These are phyloP conservation scores for Thelonectria rubi DNA, from an alignment of 2,329 filamentous ascomycete genomes.

Conservation along the genomic window DNA sequence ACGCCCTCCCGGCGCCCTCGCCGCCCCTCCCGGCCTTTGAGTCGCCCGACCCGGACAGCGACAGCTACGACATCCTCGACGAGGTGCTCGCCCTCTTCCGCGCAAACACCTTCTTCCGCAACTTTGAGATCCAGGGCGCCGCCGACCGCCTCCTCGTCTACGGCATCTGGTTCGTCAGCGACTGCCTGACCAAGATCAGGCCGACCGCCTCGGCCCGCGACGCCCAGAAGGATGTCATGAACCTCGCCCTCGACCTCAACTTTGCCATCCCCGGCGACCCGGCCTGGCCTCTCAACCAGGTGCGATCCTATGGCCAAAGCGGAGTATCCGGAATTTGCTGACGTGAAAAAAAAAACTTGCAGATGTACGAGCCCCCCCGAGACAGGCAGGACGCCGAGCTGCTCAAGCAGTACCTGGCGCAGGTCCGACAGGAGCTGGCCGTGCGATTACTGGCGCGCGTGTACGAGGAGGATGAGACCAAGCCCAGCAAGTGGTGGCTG, in stretches of 20 bases:
- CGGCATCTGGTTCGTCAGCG: conserved; percentile 93
- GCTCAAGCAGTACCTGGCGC: conserved; percentile 86
- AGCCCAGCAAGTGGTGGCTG: conserved; percentile 90
- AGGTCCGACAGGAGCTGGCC: conserved; percentile 93
- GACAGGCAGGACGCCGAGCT: conserved; percentile 91
- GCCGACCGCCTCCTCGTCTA: conserved; percentile 96
- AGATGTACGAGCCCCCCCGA: conserved; percentile 88
- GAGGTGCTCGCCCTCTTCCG: conserved; percentile 93
- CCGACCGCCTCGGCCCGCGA: conserved; percentile 70
- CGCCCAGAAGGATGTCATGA: conserved; percentile 80
- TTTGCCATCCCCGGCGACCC: conserved; percentile 96
- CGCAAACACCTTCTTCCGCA: conserved; percentile 98
- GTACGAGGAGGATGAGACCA: conserved; percentile 81
- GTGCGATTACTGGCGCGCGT: conserved; percentile 83
- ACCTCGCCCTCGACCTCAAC: conserved; percentile 88
- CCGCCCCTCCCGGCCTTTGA: conserved; percentile 66
- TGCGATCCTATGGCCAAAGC: conserved; percentile 43
- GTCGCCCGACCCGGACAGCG: conserved; percentile 82
- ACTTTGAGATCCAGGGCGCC: conserved; percentile 98
- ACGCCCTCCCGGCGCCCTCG: conserved; percentile 74
- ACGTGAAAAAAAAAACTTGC: conserved; percentile 20
- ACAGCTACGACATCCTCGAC: conserved; percentile 96
- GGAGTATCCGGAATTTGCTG: neutral
- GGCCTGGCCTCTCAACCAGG: conserved; percentile 91
- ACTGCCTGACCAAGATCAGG: conserved; percentile 88